A percentile compares a stretch with the other conserved stretches of the same genome.
These are phyloP conservation scores for Aspergillus heteromorphus DNA, from an alignment of 495 filamentous ascomycete species.

Conservation along the genomic window DNA sequence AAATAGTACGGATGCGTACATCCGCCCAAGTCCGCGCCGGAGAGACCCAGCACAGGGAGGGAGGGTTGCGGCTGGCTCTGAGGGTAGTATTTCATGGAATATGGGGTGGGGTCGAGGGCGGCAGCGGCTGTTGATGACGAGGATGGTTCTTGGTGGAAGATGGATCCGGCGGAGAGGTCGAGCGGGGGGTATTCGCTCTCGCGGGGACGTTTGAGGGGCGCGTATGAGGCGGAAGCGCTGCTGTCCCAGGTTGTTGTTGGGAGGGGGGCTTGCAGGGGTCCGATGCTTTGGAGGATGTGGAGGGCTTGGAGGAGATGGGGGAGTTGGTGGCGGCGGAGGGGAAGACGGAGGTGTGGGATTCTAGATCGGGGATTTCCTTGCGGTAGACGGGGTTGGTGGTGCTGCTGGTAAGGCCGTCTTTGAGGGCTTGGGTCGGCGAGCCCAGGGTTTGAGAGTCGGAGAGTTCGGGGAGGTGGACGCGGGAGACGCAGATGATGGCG, in stretches of 20 bases:
- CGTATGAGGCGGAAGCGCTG: constrained; percentile 3
- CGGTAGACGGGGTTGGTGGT: constrained; percentile 10
- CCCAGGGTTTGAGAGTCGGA: constrained; percentile 12
- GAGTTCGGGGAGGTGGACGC: constrained; percentile 29
- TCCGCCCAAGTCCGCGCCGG: constrained; percentile 13
- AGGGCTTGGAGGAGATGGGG: constrained; percentile 9
- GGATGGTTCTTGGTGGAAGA: constrained; percentile 13
- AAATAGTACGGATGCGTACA: constrained; percentile 31
- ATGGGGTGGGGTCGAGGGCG: constrained; percentile 14
- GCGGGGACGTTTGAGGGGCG: constrained; percentile 20
- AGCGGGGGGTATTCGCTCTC: constrained; percentile 15
- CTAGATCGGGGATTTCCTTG: constrained; percentile 16
- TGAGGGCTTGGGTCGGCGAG: constrained; percentile 5
- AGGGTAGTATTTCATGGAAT: constrained; percentile 20
- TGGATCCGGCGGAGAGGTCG: constrained; percentile 13
- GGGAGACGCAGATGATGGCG: constrained; percentile 25
- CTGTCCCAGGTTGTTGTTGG: constrained; percentile 4
- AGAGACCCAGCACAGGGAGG: constrained; percentile 11
- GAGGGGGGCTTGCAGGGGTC: not conserved
- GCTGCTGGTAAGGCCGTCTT: not conserved
- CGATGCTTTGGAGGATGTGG: constrained; percentile 8
- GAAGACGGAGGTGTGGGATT: constrained; percentile 21
- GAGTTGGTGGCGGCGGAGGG: constrained; percentile 12
- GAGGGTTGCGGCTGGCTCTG: constrained; percentile 8
- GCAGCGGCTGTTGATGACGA: constrained; percentile 7